Conservation (phyloP, 2,329 filamentous ascomycete species). For the Claviceps africana region DNA sequence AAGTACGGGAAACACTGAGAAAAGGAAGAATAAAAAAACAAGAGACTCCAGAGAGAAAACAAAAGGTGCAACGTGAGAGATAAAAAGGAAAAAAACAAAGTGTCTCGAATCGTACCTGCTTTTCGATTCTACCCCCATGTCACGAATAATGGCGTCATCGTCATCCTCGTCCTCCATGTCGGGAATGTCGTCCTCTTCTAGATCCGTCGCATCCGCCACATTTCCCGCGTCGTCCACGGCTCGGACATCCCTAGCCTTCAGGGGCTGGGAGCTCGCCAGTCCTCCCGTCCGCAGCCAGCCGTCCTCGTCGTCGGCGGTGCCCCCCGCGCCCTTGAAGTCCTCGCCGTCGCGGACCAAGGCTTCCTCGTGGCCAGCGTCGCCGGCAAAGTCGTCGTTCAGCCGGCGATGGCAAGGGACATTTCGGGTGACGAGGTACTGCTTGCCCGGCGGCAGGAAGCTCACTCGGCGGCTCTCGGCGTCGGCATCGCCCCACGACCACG, state of each 20-base stretch:
- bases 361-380: slow-evolving; percentile 74
- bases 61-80: background rate
- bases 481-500: slow-evolving; percentile 92
- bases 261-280: slow-evolving; percentile 58
- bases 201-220: slow-evolving; percentile 57
- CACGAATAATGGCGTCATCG: slow-evolving; percentile 88
- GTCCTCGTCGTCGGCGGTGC: slow-evolving; percentile 54
- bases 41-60: background rate
- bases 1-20: too few relatives aligned
- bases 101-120: slow-evolving; percentile 25
- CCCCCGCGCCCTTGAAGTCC: slow-evolving; percentile 33
- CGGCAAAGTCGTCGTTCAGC: slow-evolving; percentile 85
- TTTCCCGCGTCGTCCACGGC: slow-evolving; percentile 85
- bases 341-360: slow-evolving; percentile 72
- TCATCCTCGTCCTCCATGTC: slow-evolving; percentile 99
- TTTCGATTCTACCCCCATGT: slow-evolving; percentile 38
- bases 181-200: slow-evolving; percentile 72
- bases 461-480: slow-evolving; percentile 68
- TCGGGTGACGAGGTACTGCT: slow-evolving; percentile 90
- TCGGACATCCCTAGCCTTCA: slow-evolving; percentile 65
- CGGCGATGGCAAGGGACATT: slow-evolving; percentile 88
- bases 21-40: background rate
- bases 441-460: slow-evolving; percentile 67
- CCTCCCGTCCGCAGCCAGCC: slow-evolving; percentile 88
- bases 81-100: background rate